Evolutionary conservation across 2,329 filamentous ascomycete species (phyloP).

Genomic region (Colletotrichum karsti): DNA sequence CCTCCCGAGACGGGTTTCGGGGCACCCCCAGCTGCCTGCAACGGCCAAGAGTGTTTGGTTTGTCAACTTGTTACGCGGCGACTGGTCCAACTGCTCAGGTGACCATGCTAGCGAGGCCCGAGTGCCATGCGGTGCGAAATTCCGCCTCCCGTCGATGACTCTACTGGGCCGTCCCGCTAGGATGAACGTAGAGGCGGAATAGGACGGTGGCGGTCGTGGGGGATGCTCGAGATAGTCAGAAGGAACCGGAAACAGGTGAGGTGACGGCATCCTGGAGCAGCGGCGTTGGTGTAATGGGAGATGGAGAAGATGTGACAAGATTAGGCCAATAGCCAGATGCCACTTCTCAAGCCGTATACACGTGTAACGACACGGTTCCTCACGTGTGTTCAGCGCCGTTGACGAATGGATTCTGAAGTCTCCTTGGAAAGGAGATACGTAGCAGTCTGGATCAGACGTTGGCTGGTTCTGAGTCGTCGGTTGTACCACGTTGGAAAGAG

Average conservation of each 20-base stretch:
- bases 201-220: background rate
- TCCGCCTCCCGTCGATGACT: background rate
- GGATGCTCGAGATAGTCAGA: background rate
- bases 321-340: background rate
- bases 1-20: background rate
- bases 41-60: constrained; percentile 10
- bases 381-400: constrained; percentile 13
- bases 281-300: background rate
- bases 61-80: constrained; percentile 26
- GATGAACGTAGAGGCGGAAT: background rate
- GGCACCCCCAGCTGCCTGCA: background rate
- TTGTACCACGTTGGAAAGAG: background rate
- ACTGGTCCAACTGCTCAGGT: constrained; percentile 22
- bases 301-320: background rate
- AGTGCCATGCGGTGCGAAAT: constrained; percentile 8
- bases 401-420: constrained; percentile 11
- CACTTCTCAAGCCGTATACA: background rate
- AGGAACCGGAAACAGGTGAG: background rate
- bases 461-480: background rate
- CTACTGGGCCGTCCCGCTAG: background rate
- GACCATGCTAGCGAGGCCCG: constrained; percentile 20
- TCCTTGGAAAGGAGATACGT: background rate
- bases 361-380: constrained; percentile 11
- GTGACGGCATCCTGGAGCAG: background rate
- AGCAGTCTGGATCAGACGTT: background rate